phyloP scores from a whole-genome alignment of 345 rosid species.

The Brassica nigra region DNA sequence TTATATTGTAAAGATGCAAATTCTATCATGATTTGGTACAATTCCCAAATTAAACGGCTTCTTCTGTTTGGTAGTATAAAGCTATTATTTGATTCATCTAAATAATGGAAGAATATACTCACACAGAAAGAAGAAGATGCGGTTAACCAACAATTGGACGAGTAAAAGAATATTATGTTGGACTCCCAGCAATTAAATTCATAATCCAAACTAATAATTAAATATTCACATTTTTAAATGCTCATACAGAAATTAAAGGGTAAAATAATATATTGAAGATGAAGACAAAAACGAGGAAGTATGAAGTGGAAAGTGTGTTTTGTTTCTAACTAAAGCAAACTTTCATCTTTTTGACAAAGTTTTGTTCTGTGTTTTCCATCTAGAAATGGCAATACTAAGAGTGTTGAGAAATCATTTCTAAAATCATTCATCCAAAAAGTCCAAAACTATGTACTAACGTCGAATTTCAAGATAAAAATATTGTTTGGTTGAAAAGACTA shows the following conservation, averaged over 20 bases:
- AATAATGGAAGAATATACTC: conserved; percentile 3
- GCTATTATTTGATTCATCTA: background rate
- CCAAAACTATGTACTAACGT: background rate
- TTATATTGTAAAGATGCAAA: background rate
- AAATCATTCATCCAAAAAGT: background rate
- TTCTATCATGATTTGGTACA: conserved; percentile 25
- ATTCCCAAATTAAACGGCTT: conserved; percentile 8
- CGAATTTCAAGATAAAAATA: background rate
- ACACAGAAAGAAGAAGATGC: background rate
- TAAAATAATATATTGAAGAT: background rate
- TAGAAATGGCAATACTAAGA: background rate
- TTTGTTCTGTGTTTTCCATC: background rate
- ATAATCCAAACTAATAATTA: background rate
- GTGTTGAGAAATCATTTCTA: background rate
- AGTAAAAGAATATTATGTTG: background rate
- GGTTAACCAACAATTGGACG: background rate
- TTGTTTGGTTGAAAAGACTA: background rate
- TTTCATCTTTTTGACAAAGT: conserved; percentile 11
- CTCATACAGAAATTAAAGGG: background rate
- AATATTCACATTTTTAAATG: background rate
- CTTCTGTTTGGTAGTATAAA: conserved; percentile 5
- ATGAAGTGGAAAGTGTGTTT: background rate
- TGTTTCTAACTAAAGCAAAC: background rate
- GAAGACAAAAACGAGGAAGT: conserved; percentile 1
- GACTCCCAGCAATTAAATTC: background rate